Conservation (phyloP, 73 alveolate genomes). For the Effrenium voratum region DNA sequence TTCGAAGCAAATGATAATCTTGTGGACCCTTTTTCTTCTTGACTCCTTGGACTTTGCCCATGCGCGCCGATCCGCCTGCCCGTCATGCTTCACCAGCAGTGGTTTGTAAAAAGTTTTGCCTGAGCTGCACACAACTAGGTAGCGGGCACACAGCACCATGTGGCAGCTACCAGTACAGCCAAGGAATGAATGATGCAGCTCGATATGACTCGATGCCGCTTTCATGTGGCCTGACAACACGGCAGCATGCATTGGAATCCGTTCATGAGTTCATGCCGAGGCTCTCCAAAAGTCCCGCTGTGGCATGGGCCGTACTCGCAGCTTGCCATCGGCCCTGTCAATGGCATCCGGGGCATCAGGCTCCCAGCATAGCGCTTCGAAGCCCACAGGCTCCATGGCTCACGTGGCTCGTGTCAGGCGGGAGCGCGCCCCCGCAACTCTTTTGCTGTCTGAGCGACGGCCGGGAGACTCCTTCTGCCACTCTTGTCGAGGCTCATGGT, state of each 20-base stretch:
- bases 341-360: conserved; percentile 1
- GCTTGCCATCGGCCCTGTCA: not conserved
- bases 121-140: not conserved
- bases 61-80: no score
- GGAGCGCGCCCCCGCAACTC: no score
- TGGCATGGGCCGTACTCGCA: conserved; percentile 31
- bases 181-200: no score
- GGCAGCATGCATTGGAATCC: not conserved
- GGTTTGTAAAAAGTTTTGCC: conserved; percentile 67
- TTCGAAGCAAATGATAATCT: no score
- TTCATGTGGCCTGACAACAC: no score
- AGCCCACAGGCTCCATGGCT: conserved; percentile 21
- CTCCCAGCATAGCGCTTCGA: conserved; percentile 7
- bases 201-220: no score
- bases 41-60: no score
- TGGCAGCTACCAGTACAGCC: not conserved
- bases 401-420: no score
- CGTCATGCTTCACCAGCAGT: conserved; percentile 58
- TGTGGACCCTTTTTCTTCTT: no score
- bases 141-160: not conserved
- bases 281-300: conserved; percentile 54
- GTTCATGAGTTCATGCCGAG: not conserved
- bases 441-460: no score
- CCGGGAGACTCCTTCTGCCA: no score
- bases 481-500: no score